These are phyloP conservation scores for Peribolospora baueri DNA, from an alignment of 768 basidiomycete genomes.

Conservation along the genomic window DNA sequence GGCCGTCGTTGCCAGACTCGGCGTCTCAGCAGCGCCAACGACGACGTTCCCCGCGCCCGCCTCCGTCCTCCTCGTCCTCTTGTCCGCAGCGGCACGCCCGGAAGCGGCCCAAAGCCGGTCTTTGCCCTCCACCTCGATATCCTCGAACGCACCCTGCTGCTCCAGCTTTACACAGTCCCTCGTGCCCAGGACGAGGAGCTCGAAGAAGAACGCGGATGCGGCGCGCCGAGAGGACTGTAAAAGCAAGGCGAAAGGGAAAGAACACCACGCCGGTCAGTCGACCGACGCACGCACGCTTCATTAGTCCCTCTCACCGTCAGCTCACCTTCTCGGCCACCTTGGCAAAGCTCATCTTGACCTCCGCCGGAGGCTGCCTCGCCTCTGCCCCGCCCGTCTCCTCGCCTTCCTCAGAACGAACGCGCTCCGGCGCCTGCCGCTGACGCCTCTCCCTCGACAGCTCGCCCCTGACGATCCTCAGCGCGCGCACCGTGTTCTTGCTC, in stretches of 20 bases:
- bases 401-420: slow-evolving; percentile 5
- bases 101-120: slow-evolving; percentile 44
- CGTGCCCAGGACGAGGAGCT: slow-evolving; percentile 77
- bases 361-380: slow-evolving; percentile 12
- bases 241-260: neutral
- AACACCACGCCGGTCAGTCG: neutral
- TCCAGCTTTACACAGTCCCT: slow-evolving; percentile 65
- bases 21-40: no score
- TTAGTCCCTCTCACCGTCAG: slow-evolving; percentile 1
- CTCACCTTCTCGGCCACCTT: slow-evolving; percentile 50
- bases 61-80: no score
- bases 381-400: slow-evolving; percentile 1
- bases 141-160: slow-evolving; percentile 51
- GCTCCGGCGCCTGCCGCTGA: slow-evolving; percentile 16
- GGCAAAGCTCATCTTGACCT: slow-evolving; percentile 50
- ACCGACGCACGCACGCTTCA: no score
- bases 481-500: slow-evolving; percentile 72
- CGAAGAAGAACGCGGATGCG: slow-evolving; percentile 92
- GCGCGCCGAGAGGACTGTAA: slow-evolving; percentile 63
- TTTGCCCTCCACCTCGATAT: slow-evolving; percentile 62
- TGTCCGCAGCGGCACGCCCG: no score
- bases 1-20: no score
- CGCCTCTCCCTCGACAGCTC: slow-evolving; percentile 33
- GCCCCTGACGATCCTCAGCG: slow-evolving; percentile 44
- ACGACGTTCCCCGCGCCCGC: no score